Evolutionary conservation across 352 stramenopile species (phyloP).

Genomic region (Globisporangium camurandrum): DNA sequence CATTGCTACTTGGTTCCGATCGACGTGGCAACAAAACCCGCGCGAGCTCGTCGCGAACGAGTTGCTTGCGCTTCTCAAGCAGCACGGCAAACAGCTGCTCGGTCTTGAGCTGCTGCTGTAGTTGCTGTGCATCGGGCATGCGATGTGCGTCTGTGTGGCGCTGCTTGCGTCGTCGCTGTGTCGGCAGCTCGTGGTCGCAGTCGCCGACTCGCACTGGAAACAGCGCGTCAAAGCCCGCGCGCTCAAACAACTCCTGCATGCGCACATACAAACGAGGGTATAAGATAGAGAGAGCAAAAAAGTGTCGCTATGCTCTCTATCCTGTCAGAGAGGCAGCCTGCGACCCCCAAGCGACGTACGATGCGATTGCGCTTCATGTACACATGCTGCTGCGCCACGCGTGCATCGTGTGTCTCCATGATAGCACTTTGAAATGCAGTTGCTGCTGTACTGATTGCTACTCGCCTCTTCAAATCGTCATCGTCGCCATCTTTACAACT

Average conservation of each 20-base stretch:
- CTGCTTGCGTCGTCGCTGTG: too few relatives aligned
- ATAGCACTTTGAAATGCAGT: slow-evolving; percentile 3
- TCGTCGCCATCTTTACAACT: too few relatives aligned
- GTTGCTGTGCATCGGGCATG: neutral
- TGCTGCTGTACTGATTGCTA: slow-evolving; percentile 2
- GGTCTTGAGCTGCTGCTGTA: slow-evolving; percentile 10
- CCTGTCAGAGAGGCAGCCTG: neutral
- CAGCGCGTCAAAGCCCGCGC: slow-evolving; percentile 8
- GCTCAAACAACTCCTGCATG: slow-evolving; percentile 5
- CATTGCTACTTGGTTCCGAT: too few relatives aligned
- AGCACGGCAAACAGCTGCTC: slow-evolving; percentile 16
- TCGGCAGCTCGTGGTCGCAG: too few relatives aligned
- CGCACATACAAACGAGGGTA: neutral
- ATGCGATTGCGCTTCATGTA: slow-evolving; percentile 8
- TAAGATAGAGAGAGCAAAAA: neutral
- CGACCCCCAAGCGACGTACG: slow-evolving; percentile 1
- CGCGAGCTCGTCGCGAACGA: slow-evolving; percentile 17
- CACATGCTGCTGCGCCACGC: neutral
- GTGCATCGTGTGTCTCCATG: neutral
- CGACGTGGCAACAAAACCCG: slow-evolving; percentile 10
- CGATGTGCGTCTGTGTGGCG: neutral
- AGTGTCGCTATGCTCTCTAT: neutral
- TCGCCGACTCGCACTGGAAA: slow-evolving; percentile 6
- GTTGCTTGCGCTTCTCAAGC: slow-evolving; percentile 18
- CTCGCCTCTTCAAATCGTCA: too few relatives aligned